Evolutionary conservation across 192 early-diverging fungal species (phyloP), one percentile per base, ranked within the genome.

Genomic region (Fimicolochytrium jonesii): DNA sequence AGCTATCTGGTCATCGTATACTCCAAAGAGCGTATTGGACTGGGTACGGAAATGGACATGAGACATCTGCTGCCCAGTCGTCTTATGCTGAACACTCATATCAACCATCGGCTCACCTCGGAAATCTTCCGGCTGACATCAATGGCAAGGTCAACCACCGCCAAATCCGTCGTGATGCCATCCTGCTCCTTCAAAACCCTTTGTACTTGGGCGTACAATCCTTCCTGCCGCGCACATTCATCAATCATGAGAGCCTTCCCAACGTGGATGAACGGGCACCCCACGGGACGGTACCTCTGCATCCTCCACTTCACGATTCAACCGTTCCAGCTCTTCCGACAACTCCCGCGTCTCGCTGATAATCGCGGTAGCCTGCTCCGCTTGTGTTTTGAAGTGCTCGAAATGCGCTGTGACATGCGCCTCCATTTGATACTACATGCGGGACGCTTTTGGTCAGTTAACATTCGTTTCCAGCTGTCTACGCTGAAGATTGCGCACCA

Each of bases 381-480:
- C 53, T 37, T 55, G 53, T 55, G 3, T 3, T 5, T 29, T 35
- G 11, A 58, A 30, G 43, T 3, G 26, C 4, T 34, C 57, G 57
- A 41, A 67, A 53, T 29, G 25, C 26, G 57, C 34, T 34, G 26
- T 52, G 17, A 48, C 44, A n/a, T 67, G 57, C 29, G 46, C 22
- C 33, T 67, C 66, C 6, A 67, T 33, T 53, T 67, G 66, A 41
- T 49, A 59, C 66, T 67, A 42, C 15, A 6, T 15, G 20, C 15
- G 30, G 11, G 6, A 11, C 20, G 15, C 15, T 58, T 58, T 0
- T 10, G 26, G 20, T 1, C n/a, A 23, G 42, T 6, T 23, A 20
- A 25, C n/a, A 58, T 10, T n/a, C 39, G 42, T 6, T 23, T 6
- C 10, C 37, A 44, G 17, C 11, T 4, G 48, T 11, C 11, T 0